A percentile compares a stretch with the other conserved stretches of the same genome.
Conservation (phyloP, 1,284 basidiomycete species). For the Ceratobasidium sp. region DNA sequence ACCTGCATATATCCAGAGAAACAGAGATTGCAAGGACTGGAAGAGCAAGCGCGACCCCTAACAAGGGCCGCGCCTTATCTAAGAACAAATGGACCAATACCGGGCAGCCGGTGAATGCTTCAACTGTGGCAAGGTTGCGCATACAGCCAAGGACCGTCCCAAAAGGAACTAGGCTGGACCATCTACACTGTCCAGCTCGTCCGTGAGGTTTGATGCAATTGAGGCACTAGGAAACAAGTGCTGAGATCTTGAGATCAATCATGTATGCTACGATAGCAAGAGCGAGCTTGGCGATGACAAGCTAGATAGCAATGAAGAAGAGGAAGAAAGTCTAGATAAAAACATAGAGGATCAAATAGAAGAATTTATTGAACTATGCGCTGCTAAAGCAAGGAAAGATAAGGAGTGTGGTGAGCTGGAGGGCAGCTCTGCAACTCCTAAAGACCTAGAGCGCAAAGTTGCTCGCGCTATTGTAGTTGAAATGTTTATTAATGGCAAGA, state of each 20-base stretch:
- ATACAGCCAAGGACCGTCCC: slow-evolving; percentile 39
- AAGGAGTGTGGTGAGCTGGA: neutral
- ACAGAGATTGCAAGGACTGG: too few relatives aligned
- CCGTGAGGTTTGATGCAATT: neutral
- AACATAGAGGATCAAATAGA: neutral
- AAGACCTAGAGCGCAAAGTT: slow-evolving; percentile 50
- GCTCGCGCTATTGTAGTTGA: slow-evolving; percentile 57
- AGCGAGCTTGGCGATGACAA: neutral
- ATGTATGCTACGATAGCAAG: neutral
- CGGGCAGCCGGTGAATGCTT: slow-evolving; percentile 44
- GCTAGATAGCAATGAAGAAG: neutral
- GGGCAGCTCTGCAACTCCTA: neutral
- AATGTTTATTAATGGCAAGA: slow-evolving; percentile 54
- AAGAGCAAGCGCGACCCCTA: too few relatives aligned
- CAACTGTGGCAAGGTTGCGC: slow-evolving; percentile 25
- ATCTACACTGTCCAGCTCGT: neutral
- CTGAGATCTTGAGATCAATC: neutral
- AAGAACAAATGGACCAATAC: slow-evolving; percentile 28
- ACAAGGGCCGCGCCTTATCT: neutral
- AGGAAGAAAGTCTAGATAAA: neutral
- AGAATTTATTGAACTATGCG: neutral
- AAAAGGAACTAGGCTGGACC: slow-evolving; percentile 1
- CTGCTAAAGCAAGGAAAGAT: neutral
- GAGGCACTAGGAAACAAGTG: neutral
- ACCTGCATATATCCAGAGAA: too few relatives aligned